Conservation (phyloP, 176 grass and related monocot species). For the Oryza rufipogon region DNA sequence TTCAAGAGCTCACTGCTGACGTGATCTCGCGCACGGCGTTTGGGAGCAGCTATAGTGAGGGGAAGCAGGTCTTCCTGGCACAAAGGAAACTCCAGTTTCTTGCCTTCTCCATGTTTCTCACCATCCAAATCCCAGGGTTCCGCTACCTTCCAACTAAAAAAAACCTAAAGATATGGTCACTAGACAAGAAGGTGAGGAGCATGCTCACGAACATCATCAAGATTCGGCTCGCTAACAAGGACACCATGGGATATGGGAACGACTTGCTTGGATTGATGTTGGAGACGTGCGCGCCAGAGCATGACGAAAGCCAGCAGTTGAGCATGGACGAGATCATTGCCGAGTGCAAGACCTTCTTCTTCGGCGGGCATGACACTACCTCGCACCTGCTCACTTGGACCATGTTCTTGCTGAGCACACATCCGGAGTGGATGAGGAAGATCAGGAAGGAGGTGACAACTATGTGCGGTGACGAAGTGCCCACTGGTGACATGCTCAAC, state of each 20-base stretch:
- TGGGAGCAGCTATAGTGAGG: conserved; percentile 40
- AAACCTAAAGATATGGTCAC: conserved; percentile 23
- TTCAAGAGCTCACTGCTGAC: conserved; percentile 46
- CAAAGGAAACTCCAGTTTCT: conserved; percentile 39
- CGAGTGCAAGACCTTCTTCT: conserved; percentile 74
- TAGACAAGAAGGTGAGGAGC: conserved; percentile 33
- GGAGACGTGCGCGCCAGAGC: not conserved
- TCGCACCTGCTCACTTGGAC: conserved; percentile 53
- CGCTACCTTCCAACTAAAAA: conserved; percentile 32
- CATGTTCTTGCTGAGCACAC: conserved; percentile 55
- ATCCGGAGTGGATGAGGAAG: conserved; percentile 52
- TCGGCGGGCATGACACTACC: conserved; percentile 61
- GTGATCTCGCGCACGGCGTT: conserved; percentile 50
- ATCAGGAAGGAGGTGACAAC: conserved; percentile 47
- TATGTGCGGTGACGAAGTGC: conserved; percentile 41
- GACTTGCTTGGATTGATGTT: conserved; percentile 51
- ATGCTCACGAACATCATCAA: conserved; percentile 37
- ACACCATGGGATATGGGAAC: conserved; percentile 13
- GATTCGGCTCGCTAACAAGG: not conserved
- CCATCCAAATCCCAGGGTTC: conserved; percentile 30
- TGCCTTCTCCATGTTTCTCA: conserved; percentile 3
- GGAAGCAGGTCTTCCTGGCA: conserved; percentile 38
- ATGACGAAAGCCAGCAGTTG: not conserved
- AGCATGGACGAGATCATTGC: conserved; percentile 63
- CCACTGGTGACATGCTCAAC: conserved; percentile 30